These are phyloP conservation scores for Fusarium siculi DNA, from an alignment of 2,329 filamentous ascomycete species.

Conservation along the genomic window DNA sequence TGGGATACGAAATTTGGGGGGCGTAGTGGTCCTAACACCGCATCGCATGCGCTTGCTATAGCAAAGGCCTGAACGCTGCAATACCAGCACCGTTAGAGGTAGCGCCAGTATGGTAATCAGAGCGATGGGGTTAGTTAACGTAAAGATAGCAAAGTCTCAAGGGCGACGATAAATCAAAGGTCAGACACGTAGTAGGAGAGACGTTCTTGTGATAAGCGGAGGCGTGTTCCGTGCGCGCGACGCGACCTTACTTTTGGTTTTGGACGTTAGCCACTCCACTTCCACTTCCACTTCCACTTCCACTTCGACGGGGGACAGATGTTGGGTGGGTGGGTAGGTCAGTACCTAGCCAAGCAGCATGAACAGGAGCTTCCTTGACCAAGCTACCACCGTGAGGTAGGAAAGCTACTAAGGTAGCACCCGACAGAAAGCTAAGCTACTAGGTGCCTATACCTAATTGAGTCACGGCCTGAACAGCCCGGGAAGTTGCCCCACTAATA, in stretches of 20 bases:
- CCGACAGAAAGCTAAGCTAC: neutral
- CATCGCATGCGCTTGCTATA: slow-evolving; percentile 37
- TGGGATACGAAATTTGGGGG: slow-evolving; percentile 29
- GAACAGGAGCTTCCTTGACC: neutral
- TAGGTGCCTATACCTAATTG: neutral
- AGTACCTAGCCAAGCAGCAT: neutral
- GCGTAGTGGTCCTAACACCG: slow-evolving; percentile 36
- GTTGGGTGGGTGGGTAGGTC: neutral
- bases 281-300: slow-evolving; percentile 21
- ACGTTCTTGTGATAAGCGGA: slow-evolving; percentile 38
- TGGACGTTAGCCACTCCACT: slow-evolving; percentile 21
- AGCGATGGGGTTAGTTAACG: slow-evolving; percentile 14
- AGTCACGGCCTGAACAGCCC: neutral
- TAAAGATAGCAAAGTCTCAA: slow-evolving; percentile 13
- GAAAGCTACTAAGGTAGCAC: neutral
- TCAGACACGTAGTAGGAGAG: slow-evolving; percentile 30
- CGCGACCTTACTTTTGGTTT: slow-evolving; percentile 37
- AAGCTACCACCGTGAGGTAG: neutral
- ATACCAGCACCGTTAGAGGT: slow-evolving; percentile 6
- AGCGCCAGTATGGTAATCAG: neutral
- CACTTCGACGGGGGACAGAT: slow-evolving; percentile 1
- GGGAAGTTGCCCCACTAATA: slow-evolving; percentile 26
- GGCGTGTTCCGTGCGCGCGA: slow-evolving; percentile 42
- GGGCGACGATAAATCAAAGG: slow-evolving; percentile 21
- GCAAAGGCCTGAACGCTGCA: slow-evolving; percentile 1